Evolutionary conservation across 306 rosid genomes (phyloP).

Genomic region (Prunus campanulata): DNA sequence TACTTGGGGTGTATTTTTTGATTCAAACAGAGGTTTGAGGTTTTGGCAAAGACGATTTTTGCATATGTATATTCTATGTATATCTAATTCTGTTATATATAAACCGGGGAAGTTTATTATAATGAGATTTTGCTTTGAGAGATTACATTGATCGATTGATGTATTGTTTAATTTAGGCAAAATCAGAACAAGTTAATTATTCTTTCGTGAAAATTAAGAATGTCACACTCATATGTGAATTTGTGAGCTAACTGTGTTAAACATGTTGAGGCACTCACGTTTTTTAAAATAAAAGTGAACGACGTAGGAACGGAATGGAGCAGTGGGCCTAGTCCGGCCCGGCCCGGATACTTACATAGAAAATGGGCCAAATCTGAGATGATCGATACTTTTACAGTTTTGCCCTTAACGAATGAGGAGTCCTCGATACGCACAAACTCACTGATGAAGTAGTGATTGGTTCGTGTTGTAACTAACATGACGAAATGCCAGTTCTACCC

Average conservation of each 20-base stretch:
- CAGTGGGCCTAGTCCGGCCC: not conserved
- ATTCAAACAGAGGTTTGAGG: not conserved
- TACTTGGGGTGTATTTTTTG: conserved; percentile 1
- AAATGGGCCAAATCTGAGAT: not conserved
- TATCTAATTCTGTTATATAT: not conserved
- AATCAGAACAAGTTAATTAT: no score
- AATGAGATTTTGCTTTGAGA: not conserved
- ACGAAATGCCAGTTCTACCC: no score
- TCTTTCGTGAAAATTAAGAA: no score
- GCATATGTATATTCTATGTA: not conserved
- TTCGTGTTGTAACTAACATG: not conserved
- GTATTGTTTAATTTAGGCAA: not conserved
- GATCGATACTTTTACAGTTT: not conserved
- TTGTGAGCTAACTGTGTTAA: no score
- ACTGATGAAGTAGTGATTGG: not conserved
- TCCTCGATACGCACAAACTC: no score
- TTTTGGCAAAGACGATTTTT: not conserved
- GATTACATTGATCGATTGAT: not conserved
- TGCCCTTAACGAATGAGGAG: no score
- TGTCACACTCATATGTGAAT: no score
- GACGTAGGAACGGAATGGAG: no score
- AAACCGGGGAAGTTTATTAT: not conserved
- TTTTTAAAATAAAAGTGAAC: no score
- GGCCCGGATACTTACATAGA: not conserved
- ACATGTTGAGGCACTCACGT: no score